These are phyloP conservation scores for Macroventuria anomochaeta DNA, from an alignment of 2,329 filamentous ascomycete genomes.

Conservation along the genomic window DNA sequence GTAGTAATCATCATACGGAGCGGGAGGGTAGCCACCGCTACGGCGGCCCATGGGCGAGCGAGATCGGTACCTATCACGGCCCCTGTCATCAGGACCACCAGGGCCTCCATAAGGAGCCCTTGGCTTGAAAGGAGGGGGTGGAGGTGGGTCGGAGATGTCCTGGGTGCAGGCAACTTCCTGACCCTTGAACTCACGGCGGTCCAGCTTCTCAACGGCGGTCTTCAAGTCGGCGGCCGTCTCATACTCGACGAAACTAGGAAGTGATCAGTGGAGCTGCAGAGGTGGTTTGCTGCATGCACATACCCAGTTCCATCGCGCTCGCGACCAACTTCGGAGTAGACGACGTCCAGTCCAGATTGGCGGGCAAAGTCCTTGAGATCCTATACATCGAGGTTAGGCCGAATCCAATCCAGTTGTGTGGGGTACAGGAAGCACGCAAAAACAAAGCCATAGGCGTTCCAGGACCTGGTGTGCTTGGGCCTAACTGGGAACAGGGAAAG, in stretches of 20 bases:
- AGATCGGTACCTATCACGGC: constrained; percentile 77
- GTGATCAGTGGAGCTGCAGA: constrained; percentile 19
- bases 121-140: constrained; percentile 46
- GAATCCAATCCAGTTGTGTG: constrained; percentile 50
- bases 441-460: constrained; percentile 48
- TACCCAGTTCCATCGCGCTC: constrained; percentile 93
- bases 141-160: constrained; percentile 68
- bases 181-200: constrained; percentile 91
- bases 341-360: constrained; percentile 94
- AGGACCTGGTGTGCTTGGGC: constrained; percentile 48
- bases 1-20: constrained; percentile 71
- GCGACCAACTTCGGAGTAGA: constrained; percentile 95
- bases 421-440: constrained; percentile 40
- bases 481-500: constrained; percentile 48
- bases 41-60: constrained; percentile 74
- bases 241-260: constrained; percentile 91
- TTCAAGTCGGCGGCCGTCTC: constrained; percentile 90
- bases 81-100: constrained; percentile 66
- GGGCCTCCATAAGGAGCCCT: constrained; percentile 44
- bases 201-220: constrained; percentile 92
- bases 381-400: constrained; percentile 88
- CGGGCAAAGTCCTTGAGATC: constrained; percentile 99
- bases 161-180: constrained; percentile 82
- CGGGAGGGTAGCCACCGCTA: constrained; percentile 60
- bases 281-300: constrained; percentile 47